phyloP scores from a whole-genome alignment of 352 stramenopile genomes.

The Globisporangium acanthophoron region DNA sequence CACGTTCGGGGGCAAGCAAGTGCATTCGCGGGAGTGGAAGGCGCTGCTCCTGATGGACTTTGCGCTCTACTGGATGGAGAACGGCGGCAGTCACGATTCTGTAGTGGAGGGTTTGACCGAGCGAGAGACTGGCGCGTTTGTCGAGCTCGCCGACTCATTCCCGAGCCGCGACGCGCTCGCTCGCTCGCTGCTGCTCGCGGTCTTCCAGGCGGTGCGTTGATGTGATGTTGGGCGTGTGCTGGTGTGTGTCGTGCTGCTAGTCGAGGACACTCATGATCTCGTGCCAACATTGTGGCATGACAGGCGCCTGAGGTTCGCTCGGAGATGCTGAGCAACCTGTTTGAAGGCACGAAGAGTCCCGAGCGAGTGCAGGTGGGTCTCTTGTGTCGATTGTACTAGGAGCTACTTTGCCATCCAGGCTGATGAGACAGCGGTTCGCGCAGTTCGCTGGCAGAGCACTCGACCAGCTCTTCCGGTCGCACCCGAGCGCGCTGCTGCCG shows the following conservation, averaged over 20 bases:
- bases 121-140: neutral
- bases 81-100: slow-evolving; percentile 1
- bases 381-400: no score
- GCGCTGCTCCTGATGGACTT: slow-evolving; percentile 70
- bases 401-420: no score
- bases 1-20: slow-evolving; percentile 60
- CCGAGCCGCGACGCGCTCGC: slow-evolving; percentile 6
- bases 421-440: no score
- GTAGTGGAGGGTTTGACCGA: neutral
- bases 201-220: slow-evolving; percentile 14
- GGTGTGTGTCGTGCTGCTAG: no score
- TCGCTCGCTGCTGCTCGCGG: slow-evolving; percentile 12
- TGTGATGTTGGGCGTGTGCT: neutral
- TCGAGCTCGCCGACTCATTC: neutral
- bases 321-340: slow-evolving; percentile 46
- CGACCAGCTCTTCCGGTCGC: slow-evolving; percentile 19
- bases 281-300: neutral
- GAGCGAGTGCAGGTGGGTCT: slow-evolving; percentile 6
- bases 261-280: no score
- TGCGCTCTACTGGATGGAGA: slow-evolving; percentile 52
- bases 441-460: slow-evolving; percentile 15
- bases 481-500: slow-evolving; percentile 25
- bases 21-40: slow-evolving; percentile 73
- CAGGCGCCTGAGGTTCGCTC: slow-evolving; percentile 46
- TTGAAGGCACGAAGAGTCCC: slow-evolving; percentile 20